Conservation (phyloP, 139 green algal genomes). For the Chlorella sp. region DNA sequence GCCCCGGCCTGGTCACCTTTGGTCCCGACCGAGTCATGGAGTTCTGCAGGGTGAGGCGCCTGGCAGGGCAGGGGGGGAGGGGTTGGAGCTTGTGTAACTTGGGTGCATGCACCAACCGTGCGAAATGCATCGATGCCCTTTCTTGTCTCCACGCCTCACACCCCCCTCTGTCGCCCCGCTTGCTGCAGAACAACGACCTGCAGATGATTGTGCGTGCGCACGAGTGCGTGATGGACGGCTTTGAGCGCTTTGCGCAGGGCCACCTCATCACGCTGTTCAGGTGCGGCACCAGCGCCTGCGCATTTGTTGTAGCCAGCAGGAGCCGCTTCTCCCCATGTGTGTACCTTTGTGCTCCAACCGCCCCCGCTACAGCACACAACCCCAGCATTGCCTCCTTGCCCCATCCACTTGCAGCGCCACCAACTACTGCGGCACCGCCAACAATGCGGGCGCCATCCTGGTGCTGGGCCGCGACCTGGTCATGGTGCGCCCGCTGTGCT, state of each 20-base stretch:
- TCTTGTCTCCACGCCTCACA: too few species aligned
- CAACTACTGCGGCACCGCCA: conserved; percentile 99
- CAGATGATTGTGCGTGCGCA: conserved; percentile 99
- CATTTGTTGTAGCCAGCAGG: too few species aligned
- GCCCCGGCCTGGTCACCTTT: conserved; percentile 97
- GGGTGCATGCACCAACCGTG: too few species aligned
- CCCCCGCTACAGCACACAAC: neutral
- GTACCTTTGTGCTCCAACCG: too few species aligned
- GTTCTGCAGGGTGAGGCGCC: conserved; percentile 89
- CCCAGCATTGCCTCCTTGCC: neutral
- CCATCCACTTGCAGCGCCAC: conserved; percentile 73
- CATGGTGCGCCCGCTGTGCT: conserved; percentile 3
- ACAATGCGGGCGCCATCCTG: conserved; percentile 88
- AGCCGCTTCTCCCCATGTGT: too few species aligned
- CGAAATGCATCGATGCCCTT: too few species aligned
- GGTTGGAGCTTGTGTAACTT: too few species aligned
- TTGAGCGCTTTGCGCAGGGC: conserved; percentile 98
- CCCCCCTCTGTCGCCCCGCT: too few species aligned
- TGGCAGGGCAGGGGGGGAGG: neutral
- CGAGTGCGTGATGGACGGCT: conserved; percentile 99
- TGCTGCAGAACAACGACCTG: conserved; percentile 87
- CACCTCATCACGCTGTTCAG: conserved; percentile 98
- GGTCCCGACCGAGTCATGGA: conserved; percentile 97
- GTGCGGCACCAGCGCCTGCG: neutral
- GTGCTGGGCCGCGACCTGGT: conserved; percentile 89